These are phyloP conservation scores for Lyophyllum shimeji DNA, from an alignment of 768 basidiomycete genomes.

Conservation along the genomic window DNA sequence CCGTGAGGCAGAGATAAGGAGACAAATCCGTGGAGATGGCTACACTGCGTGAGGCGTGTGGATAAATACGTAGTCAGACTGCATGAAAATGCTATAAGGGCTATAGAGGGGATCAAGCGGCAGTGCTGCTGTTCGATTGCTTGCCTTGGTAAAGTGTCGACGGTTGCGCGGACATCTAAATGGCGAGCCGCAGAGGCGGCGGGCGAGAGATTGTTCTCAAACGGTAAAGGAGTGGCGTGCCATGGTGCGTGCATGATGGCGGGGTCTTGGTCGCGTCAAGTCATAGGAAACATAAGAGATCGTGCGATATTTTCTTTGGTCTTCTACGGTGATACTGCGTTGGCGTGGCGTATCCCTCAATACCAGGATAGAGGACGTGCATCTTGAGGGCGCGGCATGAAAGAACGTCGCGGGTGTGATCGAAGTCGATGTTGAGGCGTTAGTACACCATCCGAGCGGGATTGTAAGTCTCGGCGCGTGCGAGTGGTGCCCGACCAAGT, in stretches of 20 bases:
- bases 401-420: constrained; percentile 6
- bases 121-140: constrained; percentile 3
- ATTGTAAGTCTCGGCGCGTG: constrained; percentile 70
- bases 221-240: constrained; percentile 22
- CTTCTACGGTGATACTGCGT: constrained; percentile 5
- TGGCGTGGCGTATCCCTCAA: constrained; percentile 10
- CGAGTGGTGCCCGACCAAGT: constrained; percentile 44
- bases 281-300: constrained; percentile 16
- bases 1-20: constrained; percentile 21
- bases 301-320: constrained; percentile 11
- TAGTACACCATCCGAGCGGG: constrained; percentile 55
- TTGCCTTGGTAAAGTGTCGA: constrained; percentile 7
- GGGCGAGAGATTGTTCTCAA: constrained; percentile 6
- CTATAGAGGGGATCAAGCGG: constrained; percentile 1
- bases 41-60: constrained; percentile 20
- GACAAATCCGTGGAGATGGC: constrained; percentile 22
- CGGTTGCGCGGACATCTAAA: not conserved
- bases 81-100: constrained; percentile 14
- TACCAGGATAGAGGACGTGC: not conserved
- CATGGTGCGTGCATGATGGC: constrained; percentile 16
- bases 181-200: constrained; percentile 2
- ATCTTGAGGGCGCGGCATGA: constrained; percentile 11
- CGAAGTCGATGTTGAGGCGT: constrained; percentile 6
- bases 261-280: constrained; percentile 11
- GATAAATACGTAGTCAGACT: constrained; percentile 23